Evolutionary conservation across 176 grass and related monocot species (phyloP).

Genomic region (Hsuehochloa calcarea): DNA sequence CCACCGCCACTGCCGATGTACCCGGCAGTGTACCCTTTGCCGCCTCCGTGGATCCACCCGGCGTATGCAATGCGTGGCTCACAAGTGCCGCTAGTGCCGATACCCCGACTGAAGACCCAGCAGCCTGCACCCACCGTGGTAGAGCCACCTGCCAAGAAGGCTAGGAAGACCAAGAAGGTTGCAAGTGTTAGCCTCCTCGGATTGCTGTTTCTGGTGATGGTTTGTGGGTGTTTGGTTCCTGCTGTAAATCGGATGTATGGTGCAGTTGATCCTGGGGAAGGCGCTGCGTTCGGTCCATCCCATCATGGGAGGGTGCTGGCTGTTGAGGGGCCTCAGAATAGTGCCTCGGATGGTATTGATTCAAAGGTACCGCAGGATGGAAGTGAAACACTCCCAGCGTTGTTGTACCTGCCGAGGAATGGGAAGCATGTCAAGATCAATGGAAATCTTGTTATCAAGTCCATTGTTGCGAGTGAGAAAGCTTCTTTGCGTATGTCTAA

Average conservation of each 20-base stretch:
- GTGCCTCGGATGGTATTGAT: constrained; percentile 21
- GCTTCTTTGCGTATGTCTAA: constrained; percentile 27
- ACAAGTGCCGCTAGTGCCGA: too few relatives aligned
- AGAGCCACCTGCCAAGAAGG: too few relatives aligned
- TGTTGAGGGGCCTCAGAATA: constrained; percentile 37
- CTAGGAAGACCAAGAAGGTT: too few relatives aligned
- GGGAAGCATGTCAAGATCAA: constrained; percentile 73
- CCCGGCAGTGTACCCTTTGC: too few relatives aligned
- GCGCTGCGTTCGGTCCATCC: background rate
- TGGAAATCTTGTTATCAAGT: constrained; percentile 65
- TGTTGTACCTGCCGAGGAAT: constrained; percentile 63
- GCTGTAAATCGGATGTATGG: constrained; percentile 33
- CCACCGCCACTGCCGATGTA: too few relatives aligned
- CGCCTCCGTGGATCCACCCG: too few relatives aligned
- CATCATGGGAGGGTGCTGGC: constrained; percentile 53
- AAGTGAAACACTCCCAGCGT: constrained; percentile 42
- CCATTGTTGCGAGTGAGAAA: constrained; percentile 55
- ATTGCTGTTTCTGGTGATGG: too few relatives aligned
- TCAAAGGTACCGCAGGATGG: constrained; percentile 10
- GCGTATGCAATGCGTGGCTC: too few relatives aligned
- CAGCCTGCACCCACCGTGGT: too few relatives aligned
- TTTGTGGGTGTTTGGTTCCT: background rate
- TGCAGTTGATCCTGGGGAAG: background rate
- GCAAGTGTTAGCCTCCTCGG: too few relatives aligned
- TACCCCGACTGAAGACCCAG: too few relatives aligned